Evolutionary conservation across 108 stramenopile species (phyloP).

Genomic region (Cyclotella sp.): DNA sequence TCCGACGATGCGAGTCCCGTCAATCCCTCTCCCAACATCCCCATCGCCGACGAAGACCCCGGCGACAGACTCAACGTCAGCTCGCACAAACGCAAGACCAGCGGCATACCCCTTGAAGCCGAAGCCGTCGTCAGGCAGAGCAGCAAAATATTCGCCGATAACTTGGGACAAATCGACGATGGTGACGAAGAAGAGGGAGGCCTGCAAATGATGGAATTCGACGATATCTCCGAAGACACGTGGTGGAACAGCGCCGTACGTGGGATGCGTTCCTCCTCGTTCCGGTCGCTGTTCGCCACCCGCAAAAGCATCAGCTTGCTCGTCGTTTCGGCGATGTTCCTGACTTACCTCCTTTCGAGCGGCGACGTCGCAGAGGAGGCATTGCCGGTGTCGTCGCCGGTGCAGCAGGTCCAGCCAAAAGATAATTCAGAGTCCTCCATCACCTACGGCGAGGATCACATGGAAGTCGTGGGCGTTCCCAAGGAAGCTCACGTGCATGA

Average conservation of each 20-base stretch:
- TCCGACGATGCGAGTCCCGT: constrained; percentile 3
- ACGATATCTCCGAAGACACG: not conserved
- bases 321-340: not conserved
- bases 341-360: not conserved
- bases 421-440: constrained; percentile 2
- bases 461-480: constrained; percentile 28
- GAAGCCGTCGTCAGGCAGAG: constrained; percentile 5
- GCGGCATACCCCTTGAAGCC: constrained; percentile 24
- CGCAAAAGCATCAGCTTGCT: not conserved
- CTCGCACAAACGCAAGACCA: constrained; percentile 31
- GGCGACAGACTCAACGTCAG: constrained; percentile 23
- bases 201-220: not conserved
- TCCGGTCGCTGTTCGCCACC: not conserved
- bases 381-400: not conserved
- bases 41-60: constrained; percentile 33
- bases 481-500: constrained; percentile 31
- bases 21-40: constrained; percentile 23
- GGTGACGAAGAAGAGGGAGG: constrained; percentile 13
- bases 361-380: not conserved
- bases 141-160: constrained; percentile 1
- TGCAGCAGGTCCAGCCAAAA: not conserved
- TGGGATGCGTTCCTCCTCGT: too few species aligned
- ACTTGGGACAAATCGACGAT: not conserved
- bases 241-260: too few species aligned
- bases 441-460: constrained; percentile 39